Conservation (phyloP, 2,329 filamentous ascomycete species). For the Pestalotiopsis sp. region DNA sequence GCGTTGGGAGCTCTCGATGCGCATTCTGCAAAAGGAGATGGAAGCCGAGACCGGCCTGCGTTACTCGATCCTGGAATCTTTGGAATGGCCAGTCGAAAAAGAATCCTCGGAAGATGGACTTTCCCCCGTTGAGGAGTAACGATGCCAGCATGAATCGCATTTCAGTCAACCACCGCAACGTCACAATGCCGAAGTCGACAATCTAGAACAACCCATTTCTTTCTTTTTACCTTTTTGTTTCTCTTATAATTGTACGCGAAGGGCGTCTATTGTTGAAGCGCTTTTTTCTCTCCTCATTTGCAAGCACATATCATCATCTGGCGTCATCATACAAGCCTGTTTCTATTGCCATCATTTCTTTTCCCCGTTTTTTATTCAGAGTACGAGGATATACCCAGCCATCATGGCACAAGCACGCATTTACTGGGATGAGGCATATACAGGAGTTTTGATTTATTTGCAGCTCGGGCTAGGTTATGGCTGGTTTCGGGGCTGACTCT, state of each 20-base stretch:
- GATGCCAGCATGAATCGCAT: background rate
- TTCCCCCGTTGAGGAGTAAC: conserved; percentile 12
- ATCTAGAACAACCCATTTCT: background rate
- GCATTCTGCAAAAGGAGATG: conserved; percentile 56
- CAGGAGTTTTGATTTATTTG: background rate
- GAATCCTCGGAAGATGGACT: conserved; percentile 10
- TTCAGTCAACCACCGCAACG: background rate
- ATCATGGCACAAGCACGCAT: conserved; percentile 7
- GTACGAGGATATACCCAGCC: conserved; percentile 14
- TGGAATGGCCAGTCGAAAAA: conserved; percentile 43
- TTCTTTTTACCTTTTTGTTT: background rate
- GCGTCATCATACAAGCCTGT: background rate
- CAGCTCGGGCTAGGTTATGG: background rate
- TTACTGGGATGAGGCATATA: conserved; percentile 9
- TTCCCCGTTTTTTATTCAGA: background rate
- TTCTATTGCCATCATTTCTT: background rate
- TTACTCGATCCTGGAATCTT: conserved; percentile 42
- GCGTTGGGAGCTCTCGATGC: conserved; percentile 56
- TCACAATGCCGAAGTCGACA: background rate
- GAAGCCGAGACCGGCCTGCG: conserved; percentile 45
- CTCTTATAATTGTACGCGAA: background rate
- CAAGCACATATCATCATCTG: background rate
- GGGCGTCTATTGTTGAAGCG: background rate
- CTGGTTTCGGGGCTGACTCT: background rate
- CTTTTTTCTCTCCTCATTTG: background rate